Evolutionary conservation across 805 yeast genomes (phyloP), one percentile per base, ranked within the genome.

Genomic region (Candida corydali): DNA sequence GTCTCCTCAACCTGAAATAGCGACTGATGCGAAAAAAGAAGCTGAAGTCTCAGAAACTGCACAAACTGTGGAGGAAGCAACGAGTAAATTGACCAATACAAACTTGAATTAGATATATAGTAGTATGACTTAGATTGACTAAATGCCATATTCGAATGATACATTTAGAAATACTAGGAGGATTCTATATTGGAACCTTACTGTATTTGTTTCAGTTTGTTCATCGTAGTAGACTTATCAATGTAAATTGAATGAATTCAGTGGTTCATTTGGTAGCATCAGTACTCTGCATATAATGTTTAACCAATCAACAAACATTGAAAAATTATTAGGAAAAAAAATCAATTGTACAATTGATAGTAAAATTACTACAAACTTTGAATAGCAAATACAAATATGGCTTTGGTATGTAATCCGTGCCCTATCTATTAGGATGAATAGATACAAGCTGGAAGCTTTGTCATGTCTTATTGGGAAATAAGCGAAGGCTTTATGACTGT

Each of bases 61-160:
- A 18, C 26, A 20, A n/a, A 11, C 32, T n/a, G 27, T 29, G 15
- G 29, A 34, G 17, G 30, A 32, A 22, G 14, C 32, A 17, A 14
- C 69, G 25, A 59, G 65, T 41, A 55, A 64, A 49, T 54, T 72
- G 32, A 64, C 63, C 31, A 61, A 60, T 36, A 50, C 73, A 10
- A 60, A 57, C 33, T 39, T 70, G 35, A 64, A 61, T 23, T 44
- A 50, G 44, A 26, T n/a, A 28, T 28, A 28, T 28, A 28, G 23
- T 20, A n/a, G n/a, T n/a, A n/a, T n/a, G n/a, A n/a, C n/a, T n/a
- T n/a, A n/a, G n/a, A n/a, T n/a, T 20, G 14, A 30, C 5, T 17
- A 4, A 8, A 20, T 17, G 17, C 14, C 6, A 15, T 30, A 30
- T 8, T 8, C 28, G 17, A 12, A 20, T 20, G 8, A 6, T 16